phyloP scores from a whole-genome alignment of 2,329 filamentous ascomycete genomes.

The Arthrobotrys iridis region DNA sequence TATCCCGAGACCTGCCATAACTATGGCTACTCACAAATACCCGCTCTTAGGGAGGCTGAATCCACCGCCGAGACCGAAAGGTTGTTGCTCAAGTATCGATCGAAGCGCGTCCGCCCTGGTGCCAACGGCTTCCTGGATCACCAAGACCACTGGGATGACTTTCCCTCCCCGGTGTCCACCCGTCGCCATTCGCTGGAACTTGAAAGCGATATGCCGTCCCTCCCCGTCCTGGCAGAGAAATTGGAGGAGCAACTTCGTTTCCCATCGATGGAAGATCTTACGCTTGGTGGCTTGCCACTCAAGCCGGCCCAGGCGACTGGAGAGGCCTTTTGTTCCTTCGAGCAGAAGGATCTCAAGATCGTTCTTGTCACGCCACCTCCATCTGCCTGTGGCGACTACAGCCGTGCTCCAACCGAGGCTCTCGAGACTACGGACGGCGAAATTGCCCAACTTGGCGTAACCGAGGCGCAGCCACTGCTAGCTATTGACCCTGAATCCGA shows the following conservation, averaged over 20 bases:
- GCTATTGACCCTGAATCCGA: slow-evolving; percentile 49
- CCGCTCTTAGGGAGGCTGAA: slow-evolving; percentile 16
- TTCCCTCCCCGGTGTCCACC: slow-evolving; percentile 38
- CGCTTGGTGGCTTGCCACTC: slow-evolving; percentile 29
- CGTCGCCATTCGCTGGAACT: slow-evolving; percentile 45
- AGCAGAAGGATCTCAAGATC: slow-evolving; percentile 47
- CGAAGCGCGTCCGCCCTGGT: slow-evolving; percentile 38
- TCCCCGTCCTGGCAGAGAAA: slow-evolving; percentile 39
- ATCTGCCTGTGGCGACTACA: slow-evolving; percentile 37
- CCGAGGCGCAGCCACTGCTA: slow-evolving; percentile 33
- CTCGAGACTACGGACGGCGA: slow-evolving; percentile 42
- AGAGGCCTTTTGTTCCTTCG: slow-evolving; percentile 47
- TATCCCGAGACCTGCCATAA: slow-evolving; percentile 22
- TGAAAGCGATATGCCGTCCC: slow-evolving; percentile 36
- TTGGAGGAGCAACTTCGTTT: slow-evolving; percentile 46
- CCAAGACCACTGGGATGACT: slow-evolving; percentile 27
- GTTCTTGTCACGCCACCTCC: slow-evolving; percentile 50
- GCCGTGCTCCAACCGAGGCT: slow-evolving; percentile 25
- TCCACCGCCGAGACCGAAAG: slow-evolving; percentile 22
- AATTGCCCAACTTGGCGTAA: slow-evolving; percentile 36
- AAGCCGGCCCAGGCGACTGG: slow-evolving; percentile 33
- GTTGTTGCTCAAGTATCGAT: slow-evolving; percentile 42
- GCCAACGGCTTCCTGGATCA: slow-evolving; percentile 1
- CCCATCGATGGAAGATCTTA: slow-evolving; percentile 44
- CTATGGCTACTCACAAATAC: slow-evolving; percentile 33